Base-by-base conservation (phyloP, 495 filamentous ascomycete species). In the Sphaerosporella brunnea region DNA sequence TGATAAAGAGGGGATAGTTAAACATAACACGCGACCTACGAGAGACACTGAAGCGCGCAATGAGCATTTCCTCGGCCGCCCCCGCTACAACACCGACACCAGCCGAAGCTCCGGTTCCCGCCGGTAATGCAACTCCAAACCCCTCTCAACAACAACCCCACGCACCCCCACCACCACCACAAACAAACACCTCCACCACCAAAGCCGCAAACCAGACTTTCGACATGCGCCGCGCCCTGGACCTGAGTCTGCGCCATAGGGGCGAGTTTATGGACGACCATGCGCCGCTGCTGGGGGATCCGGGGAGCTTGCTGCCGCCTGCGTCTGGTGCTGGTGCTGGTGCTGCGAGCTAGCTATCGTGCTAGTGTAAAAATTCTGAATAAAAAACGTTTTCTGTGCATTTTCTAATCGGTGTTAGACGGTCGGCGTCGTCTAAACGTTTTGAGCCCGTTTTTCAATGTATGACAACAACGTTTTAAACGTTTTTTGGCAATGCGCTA, bases 261-360 rank as follows among this genome's bases (percentile, higher is more conserved):
- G 73, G 79, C 39, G 87, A 96, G 45, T 93, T 75, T 63, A 85
- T 90, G 75, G 85, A 97, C 63, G 85, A 93, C 48, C 56, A 59
- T n/a, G 56, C 54, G 13, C 56, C 56, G 19, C 30, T 59, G 13
- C 44, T 59, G 13, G 56, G 55, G 3, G 55, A 59, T 25, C 56
- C 56, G 0, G 56, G 51, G 19, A 58, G 56, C 34, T 58, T 59
- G 24, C 39, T 59, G 20, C 51, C 50, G 16, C 36, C 50, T 3
- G 51, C 30, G 2, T 35, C 51, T 3, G 51, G 28, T 13, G 26
- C 2, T 43, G 24, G 24, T 11, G 41, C 11, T 18, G 41, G 11
- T 32, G 28, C n/a, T n/a, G n/a, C n/a, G n/a, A n/a, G n/a, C n/a
- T n/a, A n/a, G n/a, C n/a, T n/a, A n/a, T n/a, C n/a, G n/a, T n/a